These are phyloP conservation scores for Pulveroboletus sp. DNA, from an alignment of 768 basidiomycete genomes.

Conservation along the genomic window DNA sequence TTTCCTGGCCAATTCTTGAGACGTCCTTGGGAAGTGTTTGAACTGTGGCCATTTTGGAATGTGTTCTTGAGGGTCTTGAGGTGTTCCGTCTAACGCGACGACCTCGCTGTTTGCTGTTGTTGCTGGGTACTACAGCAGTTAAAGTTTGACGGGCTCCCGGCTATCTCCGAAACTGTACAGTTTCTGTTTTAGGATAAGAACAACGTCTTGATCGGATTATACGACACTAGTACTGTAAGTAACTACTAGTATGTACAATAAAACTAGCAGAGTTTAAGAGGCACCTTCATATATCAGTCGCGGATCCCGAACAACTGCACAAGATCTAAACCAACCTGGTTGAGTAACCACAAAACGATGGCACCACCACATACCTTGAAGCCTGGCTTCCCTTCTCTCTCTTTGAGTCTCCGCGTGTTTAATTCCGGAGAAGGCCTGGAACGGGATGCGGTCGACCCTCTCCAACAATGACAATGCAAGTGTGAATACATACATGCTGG, in stretches of 20 bases:
- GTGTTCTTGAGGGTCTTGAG: slow-evolving; percentile 30
- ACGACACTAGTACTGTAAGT: slow-evolving; percentile 2
- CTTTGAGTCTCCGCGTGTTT: slow-evolving; percentile 71
- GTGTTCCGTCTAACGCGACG: slow-evolving; percentile 18
- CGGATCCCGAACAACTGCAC: slow-evolving; percentile 54
- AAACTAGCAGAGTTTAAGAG: background rate
- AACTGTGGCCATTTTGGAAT: slow-evolving; percentile 56
- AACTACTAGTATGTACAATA: slow-evolving; percentile 10
- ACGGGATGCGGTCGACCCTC: background rate
- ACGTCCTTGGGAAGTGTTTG: slow-evolving; percentile 82
- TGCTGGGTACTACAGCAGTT: slow-evolving; percentile 3
- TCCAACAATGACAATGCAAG: background rate
- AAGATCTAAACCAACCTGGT: slow-evolving; percentile 43
- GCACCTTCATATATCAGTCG: slow-evolving; percentile 7
- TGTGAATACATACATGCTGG: slow-evolving; percentile 50
- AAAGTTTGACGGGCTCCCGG: slow-evolving; percentile 29
- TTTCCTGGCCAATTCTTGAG: slow-evolving; percentile 76
- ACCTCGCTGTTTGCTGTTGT: slow-evolving; percentile 27
- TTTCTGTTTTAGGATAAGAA: slow-evolving; percentile 9
- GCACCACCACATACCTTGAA: slow-evolving; percentile 56
- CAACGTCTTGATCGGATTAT: slow-evolving; percentile 9
- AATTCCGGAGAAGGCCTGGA: slow-evolving; percentile 82
- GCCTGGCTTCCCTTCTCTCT: slow-evolving; percentile 74
- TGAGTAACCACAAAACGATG: background rate
- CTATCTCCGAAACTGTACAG: slow-evolving; percentile 29